These are phyloP conservation scores for Simplicillium sp. DNA, from an alignment of 2,329 filamentous ascomycete species.

Conservation along the genomic window DNA sequence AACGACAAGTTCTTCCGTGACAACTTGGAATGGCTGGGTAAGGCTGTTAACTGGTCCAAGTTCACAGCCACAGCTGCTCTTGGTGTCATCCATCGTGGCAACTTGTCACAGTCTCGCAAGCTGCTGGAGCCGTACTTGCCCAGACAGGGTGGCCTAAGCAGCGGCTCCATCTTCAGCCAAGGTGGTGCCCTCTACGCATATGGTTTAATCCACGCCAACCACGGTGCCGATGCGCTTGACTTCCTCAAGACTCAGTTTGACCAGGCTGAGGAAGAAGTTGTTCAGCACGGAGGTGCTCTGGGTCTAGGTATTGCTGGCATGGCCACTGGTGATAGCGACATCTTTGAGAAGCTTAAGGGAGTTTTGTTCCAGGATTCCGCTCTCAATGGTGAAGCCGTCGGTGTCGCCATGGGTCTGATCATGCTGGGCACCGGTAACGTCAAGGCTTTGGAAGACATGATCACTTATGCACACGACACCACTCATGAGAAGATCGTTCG, in stretches of 20 bases:
- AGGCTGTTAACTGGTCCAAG: slow-evolving; percentile 99
- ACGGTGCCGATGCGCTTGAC: slow-evolving; percentile 80
- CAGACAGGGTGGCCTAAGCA: slow-evolving; percentile 60
- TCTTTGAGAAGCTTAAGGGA: slow-evolving; percentile 83
- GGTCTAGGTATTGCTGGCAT: slow-evolving; percentile 95
- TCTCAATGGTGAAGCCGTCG: slow-evolving; percentile 92
- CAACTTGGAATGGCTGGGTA: slow-evolving; percentile 95
- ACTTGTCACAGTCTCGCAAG: slow-evolving; percentile 86
- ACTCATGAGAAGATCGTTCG: slow-evolving; percentile 99
- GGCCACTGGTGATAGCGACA: slow-evolving; percentile 83
- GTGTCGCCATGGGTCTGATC: slow-evolving; percentile 91
- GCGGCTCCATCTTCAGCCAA: slow-evolving; percentile 88
- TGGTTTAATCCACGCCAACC: slow-evolving; percentile 93
- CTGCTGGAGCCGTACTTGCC: slow-evolving; percentile 92
- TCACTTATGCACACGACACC: slow-evolving; percentile 93
- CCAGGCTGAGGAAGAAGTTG: slow-evolving; percentile 76
- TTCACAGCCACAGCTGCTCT: slow-evolving; percentile 95
- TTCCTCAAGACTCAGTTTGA: slow-evolving; percentile 70
- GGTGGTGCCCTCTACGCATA: slow-evolving; percentile 93
- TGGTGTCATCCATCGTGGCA: slow-evolving; percentile 93
- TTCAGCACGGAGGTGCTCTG: slow-evolving; percentile 92
- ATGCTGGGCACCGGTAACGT: slow-evolving; percentile 98
- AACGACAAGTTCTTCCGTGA: slow-evolving; percentile 98
- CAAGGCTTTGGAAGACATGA: slow-evolving; percentile 91
- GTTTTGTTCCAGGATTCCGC: slow-evolving; percentile 91